These are phyloP conservation scores for Umbelopsis vinacea DNA, from an alignment of 192 early-diverging fungal species.

Conservation along the genomic window DNA sequence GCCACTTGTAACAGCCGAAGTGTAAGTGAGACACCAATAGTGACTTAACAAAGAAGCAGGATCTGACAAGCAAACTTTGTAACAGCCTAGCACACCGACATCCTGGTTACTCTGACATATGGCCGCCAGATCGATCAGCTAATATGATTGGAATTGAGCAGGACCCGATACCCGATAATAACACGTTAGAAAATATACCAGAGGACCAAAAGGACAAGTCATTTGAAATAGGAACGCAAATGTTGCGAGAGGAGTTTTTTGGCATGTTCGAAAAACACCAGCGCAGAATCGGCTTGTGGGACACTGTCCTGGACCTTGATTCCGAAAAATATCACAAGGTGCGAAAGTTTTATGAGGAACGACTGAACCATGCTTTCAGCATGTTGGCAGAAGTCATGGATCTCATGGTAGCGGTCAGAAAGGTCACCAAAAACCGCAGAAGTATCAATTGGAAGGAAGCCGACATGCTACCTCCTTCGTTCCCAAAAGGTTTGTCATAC, in stretches of 20 bases:
- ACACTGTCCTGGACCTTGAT: not conserved
- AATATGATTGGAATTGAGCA: not conserved
- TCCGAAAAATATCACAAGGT: not conserved
- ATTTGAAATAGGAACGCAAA: not conserved
- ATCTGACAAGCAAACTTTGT: not conserved
- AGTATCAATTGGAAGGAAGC: not conserved
- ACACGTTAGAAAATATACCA: not conserved
- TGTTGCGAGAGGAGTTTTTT: not conserved
- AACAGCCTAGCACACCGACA: not conserved
- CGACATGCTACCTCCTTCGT: not conserved
- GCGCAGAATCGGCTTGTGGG: not conserved
- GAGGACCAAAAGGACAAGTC: not conserved
- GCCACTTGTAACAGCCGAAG: not conserved
- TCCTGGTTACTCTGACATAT: slow-evolving; percentile 2
- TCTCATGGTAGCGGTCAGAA: not conserved
- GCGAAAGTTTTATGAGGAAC: not conserved
- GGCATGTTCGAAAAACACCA: not conserved
- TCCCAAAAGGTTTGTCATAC: not conserved
- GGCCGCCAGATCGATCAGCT: slow-evolving; percentile 3
- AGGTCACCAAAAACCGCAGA: not conserved
- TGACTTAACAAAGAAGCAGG: no score
- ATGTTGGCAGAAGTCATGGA: not conserved
- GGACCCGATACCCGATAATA: not conserved
- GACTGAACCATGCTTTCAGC: not conserved
- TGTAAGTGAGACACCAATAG: not conserved